Percentiles rank a stretch among this genome's conserved stretches.
Evolutionary conservation across 169 alveolate species (phyloP).

Genomic region (Theileria parva): DNA sequence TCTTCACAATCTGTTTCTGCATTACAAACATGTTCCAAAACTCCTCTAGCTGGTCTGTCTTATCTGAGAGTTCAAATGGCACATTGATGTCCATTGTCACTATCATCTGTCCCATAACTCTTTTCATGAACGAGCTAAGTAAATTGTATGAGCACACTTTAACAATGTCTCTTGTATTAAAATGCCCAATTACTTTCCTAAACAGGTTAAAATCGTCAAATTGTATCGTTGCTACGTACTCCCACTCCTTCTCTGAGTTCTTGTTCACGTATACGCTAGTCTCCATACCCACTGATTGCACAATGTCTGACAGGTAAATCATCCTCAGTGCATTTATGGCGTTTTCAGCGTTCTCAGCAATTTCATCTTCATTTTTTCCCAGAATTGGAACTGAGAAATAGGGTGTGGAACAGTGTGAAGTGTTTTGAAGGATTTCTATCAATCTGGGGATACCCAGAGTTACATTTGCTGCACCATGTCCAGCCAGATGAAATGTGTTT

Average conservation of each 20-base stretch:
- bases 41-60: conserved; percentile 50
- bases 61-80: conserved; percentile 55
- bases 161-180: conserved; percentile 25
- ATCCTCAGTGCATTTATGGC: conserved; percentile 85
- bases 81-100: conserved; percentile 61
- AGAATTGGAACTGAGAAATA: conserved; percentile 70
- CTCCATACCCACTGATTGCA: conserved; percentile 77
- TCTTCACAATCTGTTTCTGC: conserved; percentile 38
- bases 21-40: conserved; percentile 52
- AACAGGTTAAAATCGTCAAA: conserved; percentile 79
- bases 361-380: conserved; percentile 49
- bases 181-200: conserved; percentile 60
- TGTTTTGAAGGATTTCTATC: conserved; percentile 92
- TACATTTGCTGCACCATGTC: conserved; percentile 99
- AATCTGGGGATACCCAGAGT: conserved; percentile 99
- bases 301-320: conserved; percentile 82
- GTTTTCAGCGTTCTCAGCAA: conserved; percentile 80
- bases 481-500: conserved; percentile 99
- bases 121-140: conserved; percentile 45
- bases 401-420: conserved; percentile 79
- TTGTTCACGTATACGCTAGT: conserved; percentile 43
- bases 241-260: conserved; percentile 68
- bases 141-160: conserved; percentile 43
- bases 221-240: conserved; percentile 82
- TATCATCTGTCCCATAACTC: conserved; percentile 40